Evolutionary conservation across 768 basidiomycete species (phyloP).

Genomic region (Lyophyllum decastes): DNA sequence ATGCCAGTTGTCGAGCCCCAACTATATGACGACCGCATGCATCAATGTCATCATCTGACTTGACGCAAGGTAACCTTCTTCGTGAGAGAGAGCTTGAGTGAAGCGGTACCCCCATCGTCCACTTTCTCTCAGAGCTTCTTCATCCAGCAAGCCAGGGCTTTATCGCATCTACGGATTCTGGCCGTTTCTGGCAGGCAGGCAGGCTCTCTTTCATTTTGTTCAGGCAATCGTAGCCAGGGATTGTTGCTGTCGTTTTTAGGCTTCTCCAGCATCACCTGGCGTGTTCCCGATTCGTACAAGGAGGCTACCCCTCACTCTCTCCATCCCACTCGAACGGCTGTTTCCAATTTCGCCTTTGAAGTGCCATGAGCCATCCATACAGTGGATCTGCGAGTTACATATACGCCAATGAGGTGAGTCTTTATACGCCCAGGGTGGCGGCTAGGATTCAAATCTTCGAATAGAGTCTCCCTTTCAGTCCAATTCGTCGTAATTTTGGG

Average conservation of each 20-base stretch:
- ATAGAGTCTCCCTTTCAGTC: neutral
- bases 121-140: neutral
- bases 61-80: too few species aligned
- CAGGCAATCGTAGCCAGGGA: neutral
- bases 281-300: neutral
- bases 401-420: constrained; percentile 2
- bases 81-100: too few species aligned
- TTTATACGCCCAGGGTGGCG: too few species aligned
- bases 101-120: too few species aligned
- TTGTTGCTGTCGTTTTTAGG: neutral
- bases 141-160: neutral
- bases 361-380: constrained; percentile 3
- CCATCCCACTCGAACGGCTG: neutral
- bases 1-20: neutral
- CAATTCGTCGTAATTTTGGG: neutral
- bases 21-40: neutral
- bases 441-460: neutral
- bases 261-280: neutral
- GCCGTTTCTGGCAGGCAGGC: too few species aligned
- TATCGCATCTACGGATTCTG: too few species aligned
- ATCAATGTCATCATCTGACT: neutral
- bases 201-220: neutral
- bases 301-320: neutral
- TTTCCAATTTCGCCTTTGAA: neutral
- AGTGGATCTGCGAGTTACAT: neutral